Evolutionary conservation across 441 rosid genomes (phyloP).

Genomic region (Erodium chrysanthum): DNA sequence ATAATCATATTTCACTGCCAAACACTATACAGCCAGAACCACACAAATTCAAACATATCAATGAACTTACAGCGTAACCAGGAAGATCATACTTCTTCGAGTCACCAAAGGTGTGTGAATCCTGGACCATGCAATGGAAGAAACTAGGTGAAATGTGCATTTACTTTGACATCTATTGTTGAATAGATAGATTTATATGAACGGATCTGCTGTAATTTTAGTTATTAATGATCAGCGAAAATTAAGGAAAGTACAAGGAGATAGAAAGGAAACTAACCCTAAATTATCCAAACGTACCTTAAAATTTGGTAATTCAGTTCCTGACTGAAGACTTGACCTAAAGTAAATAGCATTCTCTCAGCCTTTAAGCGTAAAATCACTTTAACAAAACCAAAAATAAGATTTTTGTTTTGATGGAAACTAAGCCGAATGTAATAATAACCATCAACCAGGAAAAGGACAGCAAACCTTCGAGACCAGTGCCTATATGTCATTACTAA

Average conservation of each 20-base stretch:
- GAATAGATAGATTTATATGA: not conserved
- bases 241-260: not conserved
- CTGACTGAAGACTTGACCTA: constrained; percentile 43
- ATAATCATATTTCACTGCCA: not conserved
- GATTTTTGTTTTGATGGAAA: constrained; percentile 4
- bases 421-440: not conserved
- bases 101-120: constrained; percentile 28
- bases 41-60: constrained; percentile 4
- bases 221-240: not conserved
- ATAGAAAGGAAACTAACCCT: not conserved
- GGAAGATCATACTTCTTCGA: constrained; percentile 68
- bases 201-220: not conserved
- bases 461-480: constrained; percentile 55
- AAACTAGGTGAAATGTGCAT: constrained; percentile 12
- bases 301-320: constrained; percentile 25
- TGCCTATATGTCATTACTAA: constrained; percentile 53
- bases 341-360: constrained; percentile 17
- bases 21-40: not conserved
- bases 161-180: constrained; percentile 1
- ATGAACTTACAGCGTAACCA: constrained; percentile 66
- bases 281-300: constrained; percentile 31
- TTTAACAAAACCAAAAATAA: constrained; percentile 8
- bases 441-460: constrained; percentile 3
- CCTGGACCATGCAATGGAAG: constrained; percentile 32
- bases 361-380: constrained; percentile 8